These are phyloP conservation scores for Endocalyx cinctus DNA, from an alignment of 2,329 filamentous ascomycete species.

Conservation along the genomic window DNA sequence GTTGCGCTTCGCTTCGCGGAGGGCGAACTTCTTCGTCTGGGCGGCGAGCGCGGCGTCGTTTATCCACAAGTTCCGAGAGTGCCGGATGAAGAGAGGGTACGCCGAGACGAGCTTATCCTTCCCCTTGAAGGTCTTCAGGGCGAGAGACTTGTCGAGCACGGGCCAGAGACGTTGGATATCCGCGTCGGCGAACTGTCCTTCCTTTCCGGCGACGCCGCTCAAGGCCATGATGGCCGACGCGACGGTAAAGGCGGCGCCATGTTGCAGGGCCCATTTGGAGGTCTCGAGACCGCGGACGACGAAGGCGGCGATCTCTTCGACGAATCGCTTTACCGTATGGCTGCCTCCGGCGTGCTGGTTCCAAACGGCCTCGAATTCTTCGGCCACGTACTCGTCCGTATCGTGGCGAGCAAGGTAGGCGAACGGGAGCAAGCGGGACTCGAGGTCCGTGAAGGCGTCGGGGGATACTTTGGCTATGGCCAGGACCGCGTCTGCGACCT, in stretches of 20 bases:
- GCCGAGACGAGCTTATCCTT: conserved; percentile 82
- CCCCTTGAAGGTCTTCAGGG: conserved; percentile 86
- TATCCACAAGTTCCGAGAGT: conserved; percentile 55
- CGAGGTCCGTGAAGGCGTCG: conserved; percentile 78
- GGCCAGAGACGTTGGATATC: conserved; percentile 72
- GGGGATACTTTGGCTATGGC: conserved; percentile 82
- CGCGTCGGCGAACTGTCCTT: conserved; percentile 54
- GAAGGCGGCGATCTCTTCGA: conserved; percentile 73
- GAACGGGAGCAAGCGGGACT: conserved; percentile 74
- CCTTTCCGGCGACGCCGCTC: conserved; percentile 50
- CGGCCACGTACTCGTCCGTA: conserved; percentile 70
- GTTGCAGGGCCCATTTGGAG: conserved; percentile 84
- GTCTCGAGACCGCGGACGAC: conserved; percentile 67
- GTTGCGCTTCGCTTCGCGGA: conserved; percentile 87
- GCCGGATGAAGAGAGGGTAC: conserved; percentile 72
- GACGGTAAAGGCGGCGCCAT: conserved; percentile 76
- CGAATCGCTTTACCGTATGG: conserved; percentile 76
- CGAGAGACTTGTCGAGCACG: conserved; percentile 72
- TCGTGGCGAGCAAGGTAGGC: conserved; percentile 87
- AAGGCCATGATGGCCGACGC: conserved; percentile 69
- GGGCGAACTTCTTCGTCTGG: conserved; percentile 72
- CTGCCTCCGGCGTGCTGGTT: conserved; percentile 82
- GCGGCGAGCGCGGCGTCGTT: conserved; percentile 48
- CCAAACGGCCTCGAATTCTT: conserved; percentile 84
- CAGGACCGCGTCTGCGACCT: conserved; percentile 77